Percentiles rank a stretch among this genome's conserved stretches.
These are phyloP conservation scores for Hymenoscyphus repandus DNA, from an alignment of 2,329 filamentous ascomycete species.

Conservation along the genomic window DNA sequence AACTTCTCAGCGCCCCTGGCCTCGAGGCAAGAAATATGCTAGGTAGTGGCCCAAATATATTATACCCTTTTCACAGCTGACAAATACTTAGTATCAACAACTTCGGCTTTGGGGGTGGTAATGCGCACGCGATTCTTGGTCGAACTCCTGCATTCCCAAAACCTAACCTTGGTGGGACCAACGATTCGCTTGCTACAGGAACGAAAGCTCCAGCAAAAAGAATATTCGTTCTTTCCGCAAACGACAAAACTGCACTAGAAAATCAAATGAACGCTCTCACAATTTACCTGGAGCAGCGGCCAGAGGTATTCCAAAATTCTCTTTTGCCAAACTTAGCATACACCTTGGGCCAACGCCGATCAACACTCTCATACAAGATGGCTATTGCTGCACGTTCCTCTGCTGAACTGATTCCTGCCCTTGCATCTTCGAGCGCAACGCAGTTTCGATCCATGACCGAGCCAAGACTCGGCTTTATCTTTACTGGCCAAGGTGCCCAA, in stretches of 20 bases:
- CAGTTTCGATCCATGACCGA: constrained; percentile 11
- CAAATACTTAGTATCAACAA: constrained; percentile 31
- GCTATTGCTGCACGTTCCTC: constrained; percentile 16
- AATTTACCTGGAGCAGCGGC: constrained; percentile 22
- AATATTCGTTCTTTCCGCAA: constrained; percentile 24
- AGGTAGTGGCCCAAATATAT: neutral
- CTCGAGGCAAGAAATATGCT: constrained; percentile 40
- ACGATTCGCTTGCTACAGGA: constrained; percentile 15
- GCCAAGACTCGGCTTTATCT: constrained; percentile 24
- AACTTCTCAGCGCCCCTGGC: constrained; percentile 22
- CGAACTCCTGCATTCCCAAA: constrained; percentile 21
- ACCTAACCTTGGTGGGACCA: constrained; percentile 4
- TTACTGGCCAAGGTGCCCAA: constrained; percentile 26
- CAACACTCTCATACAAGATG: constrained; percentile 22
- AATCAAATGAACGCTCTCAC: constrained; percentile 17
- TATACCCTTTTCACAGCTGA: neutral
- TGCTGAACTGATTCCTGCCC: constrained; percentile 32
- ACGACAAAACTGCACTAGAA: constrained; percentile 18
- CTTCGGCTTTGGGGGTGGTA: constrained; percentile 31
- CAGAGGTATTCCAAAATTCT: constrained; percentile 22
- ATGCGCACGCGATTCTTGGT: constrained; percentile 36
- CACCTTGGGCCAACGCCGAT: constrained; percentile 26
- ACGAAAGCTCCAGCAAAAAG: constrained; percentile 10
- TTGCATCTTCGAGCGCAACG: constrained; percentile 33
- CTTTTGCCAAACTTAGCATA: constrained; percentile 24